Evolutionary conservation across 1,139 yeast species (phyloP).

Genomic region (Suhomyces chickasaworum): DNA sequence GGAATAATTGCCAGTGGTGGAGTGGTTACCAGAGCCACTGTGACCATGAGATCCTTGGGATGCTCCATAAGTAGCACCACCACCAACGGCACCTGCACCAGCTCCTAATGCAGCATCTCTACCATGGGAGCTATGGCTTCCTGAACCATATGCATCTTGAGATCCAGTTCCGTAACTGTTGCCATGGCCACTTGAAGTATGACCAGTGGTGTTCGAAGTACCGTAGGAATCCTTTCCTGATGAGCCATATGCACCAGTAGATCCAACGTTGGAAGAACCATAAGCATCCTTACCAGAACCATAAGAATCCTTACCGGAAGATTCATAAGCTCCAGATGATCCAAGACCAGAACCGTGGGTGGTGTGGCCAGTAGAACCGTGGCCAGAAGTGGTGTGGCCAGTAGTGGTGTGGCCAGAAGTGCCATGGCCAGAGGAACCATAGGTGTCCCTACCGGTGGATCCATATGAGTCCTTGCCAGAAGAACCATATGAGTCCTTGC

Average conservation of each 20-base stretch:
- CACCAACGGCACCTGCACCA: conserved; percentile 16
- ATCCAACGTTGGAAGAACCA: not conserved
- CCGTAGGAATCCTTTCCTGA: conserved; percentile 6
- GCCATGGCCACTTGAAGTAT: not conserved
- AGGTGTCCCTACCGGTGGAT: conserved; percentile 6
- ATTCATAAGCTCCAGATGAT: conserved; percentile 1
- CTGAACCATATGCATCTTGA: not conserved
- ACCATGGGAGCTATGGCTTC: conserved; percentile 7
- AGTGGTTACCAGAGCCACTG: conserved; percentile 4
- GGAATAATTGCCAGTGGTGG: too few relatives aligned
- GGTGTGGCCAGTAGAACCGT: too few relatives aligned
- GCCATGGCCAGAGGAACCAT: conserved; percentile 15
- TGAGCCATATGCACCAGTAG: not conserved
- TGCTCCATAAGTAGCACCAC: conserved; percentile 17
- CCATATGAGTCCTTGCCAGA: conserved; percentile 18
- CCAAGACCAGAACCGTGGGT: not conserved
- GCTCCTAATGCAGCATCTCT: conserved; percentile 9
- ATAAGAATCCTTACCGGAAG: conserved; percentile 1
- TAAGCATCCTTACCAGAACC: conserved; percentile 4
- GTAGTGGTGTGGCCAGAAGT: not conserved
- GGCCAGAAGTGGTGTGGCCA: not conserved
- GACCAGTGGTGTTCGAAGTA: not conserved
- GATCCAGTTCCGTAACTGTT: not conserved
- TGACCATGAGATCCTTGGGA: conserved; percentile 11
- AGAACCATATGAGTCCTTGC: conserved; percentile 13